Conservation (phyloP, 169 alveolate genomes). For the Perkinsus olseni region DNA sequence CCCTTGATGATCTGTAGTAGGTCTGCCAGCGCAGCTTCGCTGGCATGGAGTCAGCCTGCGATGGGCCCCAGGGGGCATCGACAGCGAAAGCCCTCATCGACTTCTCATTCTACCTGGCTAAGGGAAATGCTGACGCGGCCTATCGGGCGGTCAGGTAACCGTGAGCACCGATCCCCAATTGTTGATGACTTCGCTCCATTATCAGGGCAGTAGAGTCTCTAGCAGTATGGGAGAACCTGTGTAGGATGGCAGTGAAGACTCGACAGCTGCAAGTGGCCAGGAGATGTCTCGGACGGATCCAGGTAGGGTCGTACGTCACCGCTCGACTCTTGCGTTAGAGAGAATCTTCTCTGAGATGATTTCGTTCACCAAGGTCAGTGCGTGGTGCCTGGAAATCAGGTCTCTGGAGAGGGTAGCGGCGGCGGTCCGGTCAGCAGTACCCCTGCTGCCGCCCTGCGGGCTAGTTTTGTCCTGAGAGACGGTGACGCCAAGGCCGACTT, state of each 20-base stretch:
- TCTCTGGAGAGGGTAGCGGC: background rate
- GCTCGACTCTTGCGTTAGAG: too few relatives aligned
- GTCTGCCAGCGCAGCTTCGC: constrained; percentile 50
- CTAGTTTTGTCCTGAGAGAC: background rate
- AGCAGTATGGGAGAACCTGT: constrained; percentile 76
- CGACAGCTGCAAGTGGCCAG: constrained; percentile 75
- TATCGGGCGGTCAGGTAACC: constrained; percentile 52
- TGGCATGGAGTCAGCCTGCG: constrained; percentile 56
- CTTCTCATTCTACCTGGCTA: constrained; percentile 60
- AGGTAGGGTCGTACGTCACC: constrained; percentile 72
- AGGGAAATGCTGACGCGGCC: constrained; percentile 78
- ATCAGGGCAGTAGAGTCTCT: constrained; percentile 10
- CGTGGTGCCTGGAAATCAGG: constrained; percentile 65
- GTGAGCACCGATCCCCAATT: constrained; percentile 37
- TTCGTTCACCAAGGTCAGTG: constrained; percentile 42
- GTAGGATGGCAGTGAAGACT: constrained; percentile 71
- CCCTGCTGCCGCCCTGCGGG: background rate
- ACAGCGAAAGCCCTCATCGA: constrained; percentile 60
- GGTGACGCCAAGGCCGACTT: background rate
- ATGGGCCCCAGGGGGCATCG: constrained; percentile 30
- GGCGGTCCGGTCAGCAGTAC: background rate
- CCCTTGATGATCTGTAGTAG: too few relatives aligned
- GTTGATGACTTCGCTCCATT: background rate
- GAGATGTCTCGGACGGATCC: constrained; percentile 72
- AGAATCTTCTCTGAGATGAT: constrained; percentile 18